Evolutionary conservation across 2,329 filamentous ascomycete genomes (phyloP).

Genomic region (Neofusicoccum umdonicola): DNA sequence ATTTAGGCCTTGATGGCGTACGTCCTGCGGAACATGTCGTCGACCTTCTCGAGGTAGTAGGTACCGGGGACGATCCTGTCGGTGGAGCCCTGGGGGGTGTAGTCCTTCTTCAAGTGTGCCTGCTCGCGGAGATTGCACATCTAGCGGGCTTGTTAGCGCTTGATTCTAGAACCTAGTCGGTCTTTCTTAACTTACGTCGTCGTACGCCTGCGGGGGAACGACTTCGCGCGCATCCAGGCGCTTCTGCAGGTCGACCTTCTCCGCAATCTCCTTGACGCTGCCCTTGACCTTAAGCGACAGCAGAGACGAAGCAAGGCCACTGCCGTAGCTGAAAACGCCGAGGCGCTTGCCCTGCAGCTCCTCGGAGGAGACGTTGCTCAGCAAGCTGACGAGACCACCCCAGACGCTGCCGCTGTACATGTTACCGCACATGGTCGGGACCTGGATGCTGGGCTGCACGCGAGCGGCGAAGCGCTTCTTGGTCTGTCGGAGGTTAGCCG

Average conservation of each 20-base stretch:
- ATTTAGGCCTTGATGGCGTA: slow-evolving; percentile 50
- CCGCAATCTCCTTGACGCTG: slow-evolving; percentile 45
- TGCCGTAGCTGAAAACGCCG: slow-evolving; percentile 53
- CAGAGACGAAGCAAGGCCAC: slow-evolving; percentile 51
- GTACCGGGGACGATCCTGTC: slow-evolving; percentile 48
- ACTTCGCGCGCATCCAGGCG: slow-evolving; percentile 45
- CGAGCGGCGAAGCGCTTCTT: slow-evolving; percentile 52
- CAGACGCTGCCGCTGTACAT: slow-evolving; percentile 56
- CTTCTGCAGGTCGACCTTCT: slow-evolving; percentile 48
- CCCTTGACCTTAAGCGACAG: slow-evolving; percentile 51
- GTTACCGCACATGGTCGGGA: slow-evolving; percentile 55
- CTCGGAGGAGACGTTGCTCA: slow-evolving; percentile 46
- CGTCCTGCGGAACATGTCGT: slow-evolving; percentile 51
- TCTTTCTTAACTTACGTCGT: slow-evolving; percentile 34
- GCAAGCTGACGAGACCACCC: slow-evolving; percentile 48
- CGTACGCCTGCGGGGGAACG: slow-evolving; percentile 50
- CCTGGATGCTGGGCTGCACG: slow-evolving; percentile 50
- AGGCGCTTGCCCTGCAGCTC: slow-evolving; percentile 51
- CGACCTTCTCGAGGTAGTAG: slow-evolving; percentile 51
- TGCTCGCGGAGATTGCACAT: slow-evolving; percentile 53
- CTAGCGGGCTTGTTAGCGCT: slow-evolving; percentile 32
- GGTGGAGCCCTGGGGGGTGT: slow-evolving; percentile 43
- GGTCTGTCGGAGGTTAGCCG: slow-evolving; percentile 22
- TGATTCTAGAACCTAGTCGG: neutral
- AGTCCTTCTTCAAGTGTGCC: slow-evolving; percentile 51